Conservation (phyloP, 202 grass and related monocot species). For the Panicum virgatum region DNA sequence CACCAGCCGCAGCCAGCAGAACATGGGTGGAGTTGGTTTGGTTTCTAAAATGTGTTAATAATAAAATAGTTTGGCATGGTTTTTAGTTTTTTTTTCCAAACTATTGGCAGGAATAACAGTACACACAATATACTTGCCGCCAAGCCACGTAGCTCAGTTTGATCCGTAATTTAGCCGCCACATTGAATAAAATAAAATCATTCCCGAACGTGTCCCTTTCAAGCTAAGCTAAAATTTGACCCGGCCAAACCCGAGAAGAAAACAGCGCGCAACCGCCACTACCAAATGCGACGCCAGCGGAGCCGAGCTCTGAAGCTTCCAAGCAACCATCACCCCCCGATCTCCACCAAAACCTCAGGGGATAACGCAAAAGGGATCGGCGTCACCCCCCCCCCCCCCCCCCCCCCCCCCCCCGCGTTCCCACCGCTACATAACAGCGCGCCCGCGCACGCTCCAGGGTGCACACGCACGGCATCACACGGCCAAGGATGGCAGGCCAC, state of each 20-base stretch:
- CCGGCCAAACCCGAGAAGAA: neutral
- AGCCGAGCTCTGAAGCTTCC: constrained; percentile 37
- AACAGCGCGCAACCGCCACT: neutral
- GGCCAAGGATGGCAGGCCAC: constrained; percentile 13
- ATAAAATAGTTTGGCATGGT: too few relatives aligned
- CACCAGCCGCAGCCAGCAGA: too few relatives aligned
- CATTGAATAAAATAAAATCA: neutral
- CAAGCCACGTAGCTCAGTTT: neutral
- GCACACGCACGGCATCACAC: too few relatives aligned
- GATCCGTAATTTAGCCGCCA: neutral
- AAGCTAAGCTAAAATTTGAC: neutral
- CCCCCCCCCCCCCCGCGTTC: neutral
- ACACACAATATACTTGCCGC: neutral
- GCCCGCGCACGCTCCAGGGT: neutral
- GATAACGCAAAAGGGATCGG: neutral
- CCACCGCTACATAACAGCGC: constrained; percentile 3
- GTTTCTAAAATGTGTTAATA: too few relatives aligned
- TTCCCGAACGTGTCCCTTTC: neutral
- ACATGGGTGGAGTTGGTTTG: too few relatives aligned
- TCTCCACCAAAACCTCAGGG: neutral
- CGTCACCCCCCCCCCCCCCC: too few relatives aligned
- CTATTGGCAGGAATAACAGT: too few relatives aligned
- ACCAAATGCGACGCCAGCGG: neutral
- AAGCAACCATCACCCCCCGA: constrained; percentile 28
- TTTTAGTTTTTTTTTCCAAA: too few relatives aligned